Evolutionary conservation across 805 yeast species (phyloP), one percentile per base, ranked within the genome.

Genomic region (Wickerhamomyces bisporus): DNA sequence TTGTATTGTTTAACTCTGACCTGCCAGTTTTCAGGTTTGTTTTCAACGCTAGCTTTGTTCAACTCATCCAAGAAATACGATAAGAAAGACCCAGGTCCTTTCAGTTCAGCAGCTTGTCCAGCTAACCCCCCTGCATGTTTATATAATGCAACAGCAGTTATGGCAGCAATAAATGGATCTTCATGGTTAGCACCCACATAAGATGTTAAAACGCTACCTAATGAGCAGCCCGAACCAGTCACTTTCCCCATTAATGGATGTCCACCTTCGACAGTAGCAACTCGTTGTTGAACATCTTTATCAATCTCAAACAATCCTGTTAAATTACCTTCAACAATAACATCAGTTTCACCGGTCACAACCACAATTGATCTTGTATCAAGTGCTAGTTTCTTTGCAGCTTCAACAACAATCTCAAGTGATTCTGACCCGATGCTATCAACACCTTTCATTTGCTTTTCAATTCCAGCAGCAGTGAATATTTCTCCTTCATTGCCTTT

Each of bases 401-500:
- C 71, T 4, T 50, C 30, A 3, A 68, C 44, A 2, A 56, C 52
- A 4, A 52, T 55, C 3, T 47, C 53, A n/a, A 50, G 36, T 5
- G 43, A 30, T 7, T 47, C 44, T 0, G 41, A 49, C 6, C 55
- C 57, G 12, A 43, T 40, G 24, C 71, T 62, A 51, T 87, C 95
- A 7, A 85, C 94, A 17, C 95, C 95, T 44, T 73, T 72, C 89
- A 84, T 83, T 10, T 55, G 46, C 4, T 51, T 53, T 2, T 54
- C 58, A 4, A 63, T 38, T 0, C 80, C 78, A 1, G 91, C 84
- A 36, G 76, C 60, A 3, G 81, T 62, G 23, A 66, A 45, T 8
- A 88, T 82, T 52, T 88, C 97, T n/a, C 91, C 86, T 11, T 77
- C 72, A 50, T 88, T 88, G 1, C 96, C 96, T 57, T 89, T 86